Conservation (phyloP, 225 moss, liverwort and hornwort species). For the Lunularia cruciata region DNA sequence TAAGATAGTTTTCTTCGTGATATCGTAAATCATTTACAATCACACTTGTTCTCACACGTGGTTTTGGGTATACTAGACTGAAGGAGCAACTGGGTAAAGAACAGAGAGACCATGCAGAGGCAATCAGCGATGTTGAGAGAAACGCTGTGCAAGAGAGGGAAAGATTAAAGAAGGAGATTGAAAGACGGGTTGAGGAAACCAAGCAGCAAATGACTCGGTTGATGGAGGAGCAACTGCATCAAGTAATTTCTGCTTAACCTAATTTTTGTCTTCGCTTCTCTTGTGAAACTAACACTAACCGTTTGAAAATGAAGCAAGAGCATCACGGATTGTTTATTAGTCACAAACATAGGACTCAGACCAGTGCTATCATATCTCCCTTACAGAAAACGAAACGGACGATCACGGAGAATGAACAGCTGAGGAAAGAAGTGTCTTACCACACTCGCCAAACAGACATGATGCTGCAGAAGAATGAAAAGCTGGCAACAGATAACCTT, state of each 20-base stretch:
- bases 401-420: conserved; percentile 83
- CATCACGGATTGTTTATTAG: too few species aligned
- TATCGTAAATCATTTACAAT: neutral
- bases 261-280: too few species aligned
- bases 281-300: too few species aligned
- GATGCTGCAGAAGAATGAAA: conserved; percentile 76
- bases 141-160: conserved; percentile 81
- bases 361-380: neutral
- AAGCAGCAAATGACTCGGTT: conserved; percentile 60
- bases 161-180: conserved; percentile 79
- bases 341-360: too few species aligned
- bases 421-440: conserved; percentile 76
- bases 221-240: conserved; percentile 67
- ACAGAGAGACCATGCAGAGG: conserved; percentile 68
- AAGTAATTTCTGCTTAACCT: too few species aligned
- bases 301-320: too few species aligned
- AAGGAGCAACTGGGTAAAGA: conserved; percentile 75
- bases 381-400: conserved; percentile 94
- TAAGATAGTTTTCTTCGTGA: neutral
- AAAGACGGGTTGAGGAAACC: conserved; percentile 62
- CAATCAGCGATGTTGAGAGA: conserved; percentile 88
- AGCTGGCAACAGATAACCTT: conserved; percentile 33
- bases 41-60: neutral
- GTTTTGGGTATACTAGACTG: conserved; percentile 24
- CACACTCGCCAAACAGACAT: conserved; percentile 76